Percentiles rank a stretch among this genome's conserved stretches.
These are phyloP conservation scores for Ceratobasidium sp. DNA, from an alignment of 1,284 basidiomycete genomes.

Conservation along the genomic window DNA sequence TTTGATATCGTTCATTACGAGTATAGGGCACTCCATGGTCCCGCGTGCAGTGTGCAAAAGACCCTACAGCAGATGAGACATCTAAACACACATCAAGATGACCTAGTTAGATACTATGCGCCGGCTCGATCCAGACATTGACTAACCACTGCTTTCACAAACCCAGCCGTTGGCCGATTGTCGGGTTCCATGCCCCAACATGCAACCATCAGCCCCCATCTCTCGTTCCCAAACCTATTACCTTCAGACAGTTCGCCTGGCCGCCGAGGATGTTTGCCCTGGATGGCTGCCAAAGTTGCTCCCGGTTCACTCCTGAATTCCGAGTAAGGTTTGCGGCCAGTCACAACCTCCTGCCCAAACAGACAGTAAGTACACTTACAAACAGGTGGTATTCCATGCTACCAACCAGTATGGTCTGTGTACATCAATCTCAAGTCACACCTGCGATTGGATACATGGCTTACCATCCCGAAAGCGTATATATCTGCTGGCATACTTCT, in stretches of 20 bases:
- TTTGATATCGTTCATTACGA: too few relatives aligned
- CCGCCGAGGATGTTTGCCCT: not conserved
- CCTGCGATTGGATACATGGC: not conserved
- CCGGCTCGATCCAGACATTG: not conserved
- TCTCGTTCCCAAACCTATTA: not conserved
- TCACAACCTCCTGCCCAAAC: conserved; percentile 11
- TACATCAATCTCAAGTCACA: not conserved
- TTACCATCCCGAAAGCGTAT: conserved; percentile 32
- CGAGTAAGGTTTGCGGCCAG: conserved; percentile 7
- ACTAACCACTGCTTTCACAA: not conserved
- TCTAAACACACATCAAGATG: not conserved
- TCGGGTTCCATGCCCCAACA: conserved; percentile 3
- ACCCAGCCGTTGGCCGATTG: not conserved
- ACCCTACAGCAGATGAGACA: not conserved
- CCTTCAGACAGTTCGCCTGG: not conserved
- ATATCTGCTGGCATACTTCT: conserved; percentile 24
- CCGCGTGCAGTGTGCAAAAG: too few relatives aligned
- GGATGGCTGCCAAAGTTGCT: not conserved
- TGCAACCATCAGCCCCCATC: not conserved
- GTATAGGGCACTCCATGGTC: too few relatives aligned
- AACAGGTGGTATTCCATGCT: not conserved
- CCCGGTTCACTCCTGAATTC: not conserved
- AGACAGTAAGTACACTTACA: not conserved
- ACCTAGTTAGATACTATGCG: not conserved
- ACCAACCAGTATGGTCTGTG: not conserved